phyloP scores from a whole-genome alignment of 2,329 filamentous ascomycete species.

The Fusarium sp. region DNA sequence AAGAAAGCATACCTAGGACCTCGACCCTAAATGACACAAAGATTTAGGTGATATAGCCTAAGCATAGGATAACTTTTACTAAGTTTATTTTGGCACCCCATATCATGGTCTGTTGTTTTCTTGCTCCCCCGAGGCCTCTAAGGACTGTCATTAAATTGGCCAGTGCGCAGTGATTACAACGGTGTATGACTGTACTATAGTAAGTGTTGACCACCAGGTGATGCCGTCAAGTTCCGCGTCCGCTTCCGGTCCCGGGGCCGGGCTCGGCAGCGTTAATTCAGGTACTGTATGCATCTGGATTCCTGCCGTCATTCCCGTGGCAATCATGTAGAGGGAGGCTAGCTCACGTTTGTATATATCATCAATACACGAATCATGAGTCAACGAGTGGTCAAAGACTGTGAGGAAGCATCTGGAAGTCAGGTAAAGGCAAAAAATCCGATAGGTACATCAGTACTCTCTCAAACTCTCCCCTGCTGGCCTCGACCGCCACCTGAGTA shows the following conservation, averaged over 20 bases:
- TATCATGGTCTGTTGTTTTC: too few species aligned
- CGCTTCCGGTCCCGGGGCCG: constrained; percentile 1
- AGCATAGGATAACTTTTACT: too few species aligned
- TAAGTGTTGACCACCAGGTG: background rate
- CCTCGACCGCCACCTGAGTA: constrained; percentile 12
- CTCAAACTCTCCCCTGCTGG: background rate
- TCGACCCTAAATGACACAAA: too few species aligned
- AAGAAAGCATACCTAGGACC: too few species aligned
- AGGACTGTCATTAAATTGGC: background rate
- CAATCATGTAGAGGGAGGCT: background rate
- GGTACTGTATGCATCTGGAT: background rate
- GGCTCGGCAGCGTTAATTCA: constrained; percentile 7
- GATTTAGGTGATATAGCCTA: too few species aligned
- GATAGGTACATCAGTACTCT: background rate
- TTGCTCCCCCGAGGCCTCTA: too few species aligned
- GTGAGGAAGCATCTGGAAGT: constrained; percentile 23
- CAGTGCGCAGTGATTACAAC: background rate
- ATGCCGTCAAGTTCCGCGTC: constrained; percentile 13
- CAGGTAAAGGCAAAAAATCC: background rate
- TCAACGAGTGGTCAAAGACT: background rate
- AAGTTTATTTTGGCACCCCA: too few species aligned
- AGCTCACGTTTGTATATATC: background rate
- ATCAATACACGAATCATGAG: constrained; percentile 15
- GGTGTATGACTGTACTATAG: background rate
- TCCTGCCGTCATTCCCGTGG: background rate